Evolutionary conservation across 345 rosid species (phyloP).

Genomic region (Euphorbia pulcherrima): DNA sequence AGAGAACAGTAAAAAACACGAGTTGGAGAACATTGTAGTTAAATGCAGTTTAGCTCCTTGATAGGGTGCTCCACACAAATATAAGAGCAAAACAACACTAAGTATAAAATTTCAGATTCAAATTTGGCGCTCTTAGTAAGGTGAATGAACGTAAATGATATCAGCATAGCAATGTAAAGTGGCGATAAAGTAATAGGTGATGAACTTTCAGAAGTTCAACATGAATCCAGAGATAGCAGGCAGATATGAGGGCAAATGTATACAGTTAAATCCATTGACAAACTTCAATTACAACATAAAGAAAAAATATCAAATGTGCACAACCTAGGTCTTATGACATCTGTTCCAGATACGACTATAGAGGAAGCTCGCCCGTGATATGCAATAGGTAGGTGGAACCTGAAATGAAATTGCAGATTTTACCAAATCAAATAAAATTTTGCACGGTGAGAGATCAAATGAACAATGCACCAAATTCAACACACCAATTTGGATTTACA

Average conservation of each 20-base stretch:
- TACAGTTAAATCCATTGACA: neutral
- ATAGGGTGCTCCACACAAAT: neutral
- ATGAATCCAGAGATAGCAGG: neutral
- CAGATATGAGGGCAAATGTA: neutral
- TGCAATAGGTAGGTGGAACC: conserved; percentile 96
- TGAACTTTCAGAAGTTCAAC: neutral
- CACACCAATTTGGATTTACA: conserved; percentile 68
- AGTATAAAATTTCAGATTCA: too few species aligned
- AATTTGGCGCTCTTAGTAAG: neutral
- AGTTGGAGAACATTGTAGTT: neutral
- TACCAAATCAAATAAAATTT: neutral
- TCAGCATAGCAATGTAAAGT: neutral
- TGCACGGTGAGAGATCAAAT: neutral
- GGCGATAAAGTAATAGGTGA: neutral
- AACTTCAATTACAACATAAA: neutral
- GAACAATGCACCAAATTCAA: conserved; percentile 9
- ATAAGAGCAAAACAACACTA: neutral
- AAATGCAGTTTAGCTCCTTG: neutral
- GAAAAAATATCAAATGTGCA: neutral
- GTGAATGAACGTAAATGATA: neutral
- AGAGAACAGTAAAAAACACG: neutral
- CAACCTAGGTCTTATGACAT: conserved; percentile 78
- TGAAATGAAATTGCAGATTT: conserved; percentile 24
- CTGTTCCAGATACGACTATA: conserved; percentile 82
- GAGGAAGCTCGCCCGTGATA: conserved; percentile 98